Conservation (phyloP, 176 grass and related monocot genomes). For the Juncus inflexus region DNA sequence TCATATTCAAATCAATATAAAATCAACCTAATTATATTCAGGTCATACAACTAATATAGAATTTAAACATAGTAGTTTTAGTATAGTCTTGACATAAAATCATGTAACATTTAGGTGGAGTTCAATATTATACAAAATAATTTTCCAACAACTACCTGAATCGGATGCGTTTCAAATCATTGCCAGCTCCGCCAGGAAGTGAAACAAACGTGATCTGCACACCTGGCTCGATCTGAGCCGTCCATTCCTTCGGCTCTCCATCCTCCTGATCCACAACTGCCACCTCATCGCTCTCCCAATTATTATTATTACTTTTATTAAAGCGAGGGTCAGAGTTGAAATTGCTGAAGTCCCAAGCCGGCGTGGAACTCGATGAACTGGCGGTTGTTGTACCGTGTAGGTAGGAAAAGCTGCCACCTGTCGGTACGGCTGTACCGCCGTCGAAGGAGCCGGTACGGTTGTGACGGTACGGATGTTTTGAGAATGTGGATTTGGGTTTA, state of each 20-base stretch:
- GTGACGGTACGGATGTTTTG: conserved; percentile 13
- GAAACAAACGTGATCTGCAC: conserved; percentile 95
- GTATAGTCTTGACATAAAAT: no score
- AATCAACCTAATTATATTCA: no score
- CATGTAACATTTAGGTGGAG: no score
- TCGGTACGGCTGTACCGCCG: not conserved
- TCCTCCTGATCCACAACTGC: conserved; percentile 38
- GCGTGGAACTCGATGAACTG: conserved; percentile 17
- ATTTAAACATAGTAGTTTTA: no score
- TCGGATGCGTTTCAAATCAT: conserved; percentile 94
- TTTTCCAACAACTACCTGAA: conserved; percentile 54
- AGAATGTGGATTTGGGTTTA: conserved; percentile 33
- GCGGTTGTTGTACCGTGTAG: not conserved
- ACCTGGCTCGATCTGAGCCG: conserved; percentile 89
- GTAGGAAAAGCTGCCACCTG: conserved; percentile 31
- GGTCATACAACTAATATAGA: no score
- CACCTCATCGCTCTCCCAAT: conserved; percentile 16
- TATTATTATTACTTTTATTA: conserved; percentile 31
- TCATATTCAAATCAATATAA: not conserved
- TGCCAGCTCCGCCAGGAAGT: conserved; percentile 64
- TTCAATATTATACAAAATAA: conserved; percentile 3
- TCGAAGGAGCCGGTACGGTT: conserved; percentile 41
- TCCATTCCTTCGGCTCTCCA: conserved; percentile 67
- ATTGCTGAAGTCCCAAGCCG: conserved; percentile 51
- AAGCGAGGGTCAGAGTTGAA: conserved; percentile 25